Conservation (phyloP, 2,329 filamentous ascomycete genomes). For the Penicillium concentricum region DNA sequence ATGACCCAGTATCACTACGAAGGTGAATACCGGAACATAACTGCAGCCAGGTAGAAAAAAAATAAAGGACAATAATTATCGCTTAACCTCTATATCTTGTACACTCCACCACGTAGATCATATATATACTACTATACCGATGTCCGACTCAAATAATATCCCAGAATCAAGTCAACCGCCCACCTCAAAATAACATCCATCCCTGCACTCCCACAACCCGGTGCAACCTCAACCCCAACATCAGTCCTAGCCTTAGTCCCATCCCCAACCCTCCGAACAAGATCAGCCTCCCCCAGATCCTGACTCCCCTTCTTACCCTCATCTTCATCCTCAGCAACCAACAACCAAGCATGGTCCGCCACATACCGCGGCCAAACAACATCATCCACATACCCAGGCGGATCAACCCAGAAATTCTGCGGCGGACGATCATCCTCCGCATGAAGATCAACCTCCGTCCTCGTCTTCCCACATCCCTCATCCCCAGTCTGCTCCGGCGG, state of each 20-base stretch:
- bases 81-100: background rate
- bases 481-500: slow-evolving; percentile 8
- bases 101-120: too few species aligned
- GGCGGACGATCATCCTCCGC: slow-evolving; percentile 38
- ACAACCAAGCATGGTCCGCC: slow-evolving; percentile 75
- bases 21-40: too few species aligned
- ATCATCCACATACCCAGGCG: slow-evolving; percentile 88
- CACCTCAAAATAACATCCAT: slow-evolving; percentile 65
- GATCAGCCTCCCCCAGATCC: slow-evolving; percentile 18
- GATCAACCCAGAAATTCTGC: slow-evolving; percentile 92
- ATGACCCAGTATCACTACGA: too few species aligned
- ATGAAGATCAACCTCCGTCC: slow-evolving; percentile 27
- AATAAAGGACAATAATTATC: background rate
- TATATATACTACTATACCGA: background rate
- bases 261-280: slow-evolving; percentile 32
- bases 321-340: slow-evolving; percentile 62
- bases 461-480: background rate
- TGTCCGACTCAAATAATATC: slow-evolving; percentile 16
- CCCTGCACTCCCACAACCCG: slow-evolving; percentile 54
- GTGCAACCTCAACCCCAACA: slow-evolving; percentile 48
- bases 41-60: background rate
- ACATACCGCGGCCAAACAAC: slow-evolving; percentile 97
- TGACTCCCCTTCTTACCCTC: slow-evolving; percentile 38
- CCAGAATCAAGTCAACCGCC: slow-evolving; percentile 64
- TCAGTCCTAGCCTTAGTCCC: slow-evolving; percentile 45